phyloP scores from a whole-genome alignment of 176 grass and related monocot species.

The Themeda triandra region DNA sequence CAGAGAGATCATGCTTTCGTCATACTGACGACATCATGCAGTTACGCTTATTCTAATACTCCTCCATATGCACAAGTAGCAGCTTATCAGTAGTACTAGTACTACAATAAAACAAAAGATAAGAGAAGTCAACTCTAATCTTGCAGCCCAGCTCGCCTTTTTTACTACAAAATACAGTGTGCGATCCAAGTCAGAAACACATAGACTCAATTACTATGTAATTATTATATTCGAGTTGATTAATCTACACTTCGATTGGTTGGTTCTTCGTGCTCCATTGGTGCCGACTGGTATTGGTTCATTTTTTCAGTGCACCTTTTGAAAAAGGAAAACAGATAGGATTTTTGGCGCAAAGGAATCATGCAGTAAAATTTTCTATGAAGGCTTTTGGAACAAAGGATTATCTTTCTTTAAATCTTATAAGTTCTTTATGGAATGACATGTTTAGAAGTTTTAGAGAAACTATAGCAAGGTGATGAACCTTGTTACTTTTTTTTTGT shows the following conservation, averaged over 20 bases:
- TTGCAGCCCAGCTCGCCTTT: neutral
- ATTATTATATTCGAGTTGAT: neutral
- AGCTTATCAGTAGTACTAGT: neutral
- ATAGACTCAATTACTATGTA: neutral
- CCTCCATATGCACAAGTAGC: neutral
- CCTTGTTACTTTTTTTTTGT: too few relatives aligned
- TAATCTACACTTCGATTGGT: neutral
- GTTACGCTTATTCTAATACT: neutral
- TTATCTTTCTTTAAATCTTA: neutral
- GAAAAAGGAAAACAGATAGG: neutral
- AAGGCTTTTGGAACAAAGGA: neutral
- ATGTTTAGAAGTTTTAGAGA: neutral
- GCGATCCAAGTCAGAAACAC: slow-evolving; percentile 1
- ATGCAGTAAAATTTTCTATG: neutral
- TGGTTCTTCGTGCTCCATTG: neutral
- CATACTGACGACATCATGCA: neutral
- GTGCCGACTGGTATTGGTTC: neutral
- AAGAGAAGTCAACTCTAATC: neutral
- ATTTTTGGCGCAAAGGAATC: neutral
- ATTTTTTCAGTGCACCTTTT: neutral
- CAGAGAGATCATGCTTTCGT: neutral
- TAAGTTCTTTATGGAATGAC: neutral
- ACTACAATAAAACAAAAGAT: neutral
- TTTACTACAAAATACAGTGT: neutral
- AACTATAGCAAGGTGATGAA: too few relatives aligned